A percentile compares a stretch with the other conserved stretches of the same genome.
phyloP scores from a whole-genome alignment of 2,329 filamentous ascomycete genomes.

The Gnomoniopsis smithogilvyi region DNA sequence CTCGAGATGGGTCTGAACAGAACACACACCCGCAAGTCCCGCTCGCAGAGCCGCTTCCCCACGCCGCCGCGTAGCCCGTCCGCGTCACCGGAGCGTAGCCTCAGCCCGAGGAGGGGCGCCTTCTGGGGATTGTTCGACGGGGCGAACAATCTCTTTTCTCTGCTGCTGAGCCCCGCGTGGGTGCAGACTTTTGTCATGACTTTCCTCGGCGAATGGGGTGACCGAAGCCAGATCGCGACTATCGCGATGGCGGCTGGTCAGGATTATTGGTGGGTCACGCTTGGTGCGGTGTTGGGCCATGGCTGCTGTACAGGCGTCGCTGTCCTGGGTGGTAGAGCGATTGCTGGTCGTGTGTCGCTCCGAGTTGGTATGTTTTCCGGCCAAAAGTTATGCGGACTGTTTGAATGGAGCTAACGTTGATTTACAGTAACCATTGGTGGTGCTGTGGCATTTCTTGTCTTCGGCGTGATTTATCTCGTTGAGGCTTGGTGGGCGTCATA shows the following conservation, averaged over 20 bases:
- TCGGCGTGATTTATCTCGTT: slow-evolving; percentile 86
- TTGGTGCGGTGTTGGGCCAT: slow-evolving; percentile 83
- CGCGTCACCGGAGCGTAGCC: slow-evolving; percentile 65
- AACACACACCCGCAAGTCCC: slow-evolving; percentile 56
- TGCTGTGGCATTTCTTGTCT: slow-evolving; percentile 83
- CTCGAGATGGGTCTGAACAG: slow-evolving; percentile 75
- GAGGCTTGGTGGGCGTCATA: slow-evolving; percentile 65
- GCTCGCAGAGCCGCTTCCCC: slow-evolving; percentile 73
- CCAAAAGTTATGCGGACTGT: background rate
- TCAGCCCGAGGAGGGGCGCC: slow-evolving; percentile 42
- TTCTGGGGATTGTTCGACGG: slow-evolving; percentile 52
- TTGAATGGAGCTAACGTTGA: background rate
- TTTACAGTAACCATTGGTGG: slow-evolving; percentile 84
- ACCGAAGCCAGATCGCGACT: slow-evolving; percentile 95
- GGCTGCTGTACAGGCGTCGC: slow-evolving; percentile 86
- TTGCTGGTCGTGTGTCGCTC: slow-evolving; percentile 91
- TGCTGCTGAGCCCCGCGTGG: slow-evolving; percentile 93
- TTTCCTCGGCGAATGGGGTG: slow-evolving; percentile 97
- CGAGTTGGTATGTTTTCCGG: slow-evolving; percentile 74
- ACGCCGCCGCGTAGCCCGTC: slow-evolving; percentile 78
- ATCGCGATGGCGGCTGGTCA: slow-evolving; percentile 98
- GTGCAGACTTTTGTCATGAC: slow-evolving; percentile 99
- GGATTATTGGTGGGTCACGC: slow-evolving; percentile 98
- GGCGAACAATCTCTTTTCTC: slow-evolving; percentile 78
- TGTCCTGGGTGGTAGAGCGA: slow-evolving; percentile 86